These are phyloP conservation scores for Aspergillus sclerotiicarbonarius DNA, from an alignment of 495 filamentous ascomycete genomes.

Conservation along the genomic window DNA sequence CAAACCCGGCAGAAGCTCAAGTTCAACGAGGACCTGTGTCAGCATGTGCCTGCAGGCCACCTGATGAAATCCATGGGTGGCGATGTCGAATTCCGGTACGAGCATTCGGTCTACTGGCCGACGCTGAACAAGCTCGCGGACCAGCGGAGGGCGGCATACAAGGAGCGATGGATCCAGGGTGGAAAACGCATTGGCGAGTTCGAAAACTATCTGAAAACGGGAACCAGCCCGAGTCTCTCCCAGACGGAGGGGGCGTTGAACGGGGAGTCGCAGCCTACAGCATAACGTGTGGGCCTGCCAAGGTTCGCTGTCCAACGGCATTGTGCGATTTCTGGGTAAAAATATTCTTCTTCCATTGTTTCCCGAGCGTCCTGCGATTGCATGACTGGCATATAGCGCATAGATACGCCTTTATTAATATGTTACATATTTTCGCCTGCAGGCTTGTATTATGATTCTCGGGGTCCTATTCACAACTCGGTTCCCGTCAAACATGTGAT, in stretches of 20 bases:
- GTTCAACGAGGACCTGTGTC: constrained; percentile 83
- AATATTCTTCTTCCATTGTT: background rate
- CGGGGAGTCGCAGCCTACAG: constrained; percentile 1
- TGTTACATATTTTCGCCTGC: too few species aligned
- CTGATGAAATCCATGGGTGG: constrained; percentile 63
- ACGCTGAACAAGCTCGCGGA: constrained; percentile 67
- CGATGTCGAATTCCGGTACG: constrained; percentile 75
- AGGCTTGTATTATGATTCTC: background rate
- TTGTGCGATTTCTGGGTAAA: background rate
- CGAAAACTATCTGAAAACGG: constrained; percentile 76
- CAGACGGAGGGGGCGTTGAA: constrained; percentile 16
- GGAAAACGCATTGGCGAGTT: constrained; percentile 80
- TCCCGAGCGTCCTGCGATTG: background rate
- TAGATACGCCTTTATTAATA: background rate
- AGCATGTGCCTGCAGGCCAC: constrained; percentile 74
- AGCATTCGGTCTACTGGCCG: constrained; percentile 87
- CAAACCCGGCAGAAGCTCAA: constrained; percentile 86
- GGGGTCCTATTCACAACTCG: background rate
- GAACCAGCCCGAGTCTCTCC: constrained; percentile 41
- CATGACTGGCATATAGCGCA: background rate
- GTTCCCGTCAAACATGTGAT: too few species aligned
- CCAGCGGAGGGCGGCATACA: constrained; percentile 55
- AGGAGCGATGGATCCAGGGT: constrained; percentile 69
- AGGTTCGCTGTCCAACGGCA: too few species aligned
- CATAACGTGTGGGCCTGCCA: background rate